phyloP scores from a whole-genome alignment of 176 grass and related monocot genomes.

The Raddia guianensis region DNA sequence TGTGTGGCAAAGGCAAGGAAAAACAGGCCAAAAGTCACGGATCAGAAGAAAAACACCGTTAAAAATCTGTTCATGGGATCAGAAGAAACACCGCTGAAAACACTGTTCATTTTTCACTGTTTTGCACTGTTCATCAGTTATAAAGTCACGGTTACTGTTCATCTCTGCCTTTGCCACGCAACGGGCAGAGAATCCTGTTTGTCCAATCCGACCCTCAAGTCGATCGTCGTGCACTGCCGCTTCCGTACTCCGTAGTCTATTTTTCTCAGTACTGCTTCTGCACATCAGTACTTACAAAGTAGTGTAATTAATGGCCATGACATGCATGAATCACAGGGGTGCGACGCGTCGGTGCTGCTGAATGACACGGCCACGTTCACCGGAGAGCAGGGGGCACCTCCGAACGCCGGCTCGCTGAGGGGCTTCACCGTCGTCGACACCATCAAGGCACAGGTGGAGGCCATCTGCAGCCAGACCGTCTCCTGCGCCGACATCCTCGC shows the following conservation, averaged over 20 bases:
- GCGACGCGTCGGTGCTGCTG: slow-evolving; percentile 63
- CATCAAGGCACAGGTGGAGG: slow-evolving; percentile 59
- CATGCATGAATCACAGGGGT: slow-evolving; percentile 32
- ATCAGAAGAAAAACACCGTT: no score
- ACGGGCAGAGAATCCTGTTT: no score
- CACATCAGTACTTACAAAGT: background rate
- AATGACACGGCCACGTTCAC: slow-evolving; percentile 55
- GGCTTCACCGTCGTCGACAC: slow-evolving; percentile 52
- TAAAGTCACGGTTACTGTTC: no score
- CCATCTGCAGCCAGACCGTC: slow-evolving; percentile 59
- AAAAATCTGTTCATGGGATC: no score
- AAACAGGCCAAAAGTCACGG: no score
- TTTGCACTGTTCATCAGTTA: no score
- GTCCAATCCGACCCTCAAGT: background rate
- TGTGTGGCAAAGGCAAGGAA: no score
- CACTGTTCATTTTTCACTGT: no score
- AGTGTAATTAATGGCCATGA: background rate
- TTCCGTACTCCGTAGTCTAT: background rate
- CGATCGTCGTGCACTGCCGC: background rate
- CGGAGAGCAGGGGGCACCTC: slow-evolving; percentile 46
- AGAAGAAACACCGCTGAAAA: no score
- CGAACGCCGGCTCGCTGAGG: slow-evolving; percentile 48
- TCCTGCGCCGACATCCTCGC: slow-evolving; percentile 81
- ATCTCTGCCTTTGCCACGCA: no score
- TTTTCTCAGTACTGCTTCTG: background rate